These are phyloP conservation scores for Cercospora zeina DNA, from an alignment of 2,329 filamentous ascomycete species.

Conservation along the genomic window DNA sequence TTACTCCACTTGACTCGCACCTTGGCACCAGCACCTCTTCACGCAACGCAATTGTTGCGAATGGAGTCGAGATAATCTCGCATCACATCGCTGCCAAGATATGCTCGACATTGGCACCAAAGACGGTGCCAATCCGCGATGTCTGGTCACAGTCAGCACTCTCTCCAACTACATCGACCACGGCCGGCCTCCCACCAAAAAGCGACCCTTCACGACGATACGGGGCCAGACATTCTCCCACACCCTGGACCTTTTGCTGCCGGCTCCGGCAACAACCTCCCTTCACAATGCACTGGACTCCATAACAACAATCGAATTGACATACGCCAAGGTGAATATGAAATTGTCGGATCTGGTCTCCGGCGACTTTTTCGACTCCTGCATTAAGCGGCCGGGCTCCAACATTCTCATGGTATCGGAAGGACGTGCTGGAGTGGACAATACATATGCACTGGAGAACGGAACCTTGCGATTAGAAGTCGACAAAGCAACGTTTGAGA, in stretches of 20 bases:
- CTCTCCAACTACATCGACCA: constrained; percentile 69
- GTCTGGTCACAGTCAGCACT: constrained; percentile 68
- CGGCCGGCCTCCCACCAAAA: constrained; percentile 68
- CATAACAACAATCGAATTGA: constrained; percentile 33
- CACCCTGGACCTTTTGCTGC: constrained; percentile 71
- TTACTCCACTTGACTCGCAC: not conserved
- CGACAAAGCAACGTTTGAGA: constrained; percentile 78
- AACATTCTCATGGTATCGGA: constrained; percentile 83
- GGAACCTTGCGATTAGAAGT: constrained; percentile 76
- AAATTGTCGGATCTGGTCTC: constrained; percentile 70
- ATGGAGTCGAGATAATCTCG: not conserved
- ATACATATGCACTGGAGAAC: constrained; percentile 66
- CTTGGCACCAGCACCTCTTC: not conserved
- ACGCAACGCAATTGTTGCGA: not conserved
- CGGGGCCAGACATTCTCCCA: constrained; percentile 66
- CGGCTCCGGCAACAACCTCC: constrained; percentile 39
- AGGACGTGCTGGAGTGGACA: constrained; percentile 68
- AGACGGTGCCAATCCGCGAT: constrained; percentile 54
- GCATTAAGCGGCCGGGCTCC: constrained; percentile 62
- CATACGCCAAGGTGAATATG: constrained; percentile 71
- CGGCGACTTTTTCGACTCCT: constrained; percentile 75
- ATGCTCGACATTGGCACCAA: constrained; percentile 25
- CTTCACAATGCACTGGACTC: constrained; percentile 18
- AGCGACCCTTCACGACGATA: constrained; percentile 73
- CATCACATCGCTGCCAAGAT: not conserved